Conservation (phyloP, 352 stramenopile species). For the Stramenopiles sp. region DNA sequence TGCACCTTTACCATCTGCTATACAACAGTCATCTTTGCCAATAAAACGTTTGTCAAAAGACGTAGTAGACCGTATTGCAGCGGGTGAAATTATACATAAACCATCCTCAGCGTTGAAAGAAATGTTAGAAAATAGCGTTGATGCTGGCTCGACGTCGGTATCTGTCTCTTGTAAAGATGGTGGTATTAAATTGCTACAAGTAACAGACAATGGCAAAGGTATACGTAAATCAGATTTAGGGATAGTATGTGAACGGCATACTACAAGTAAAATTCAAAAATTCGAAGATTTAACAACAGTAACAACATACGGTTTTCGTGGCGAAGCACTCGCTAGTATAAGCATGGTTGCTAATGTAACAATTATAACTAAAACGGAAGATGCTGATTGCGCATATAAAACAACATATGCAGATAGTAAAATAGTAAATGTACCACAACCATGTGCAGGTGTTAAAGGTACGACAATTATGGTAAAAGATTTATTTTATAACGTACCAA, state of each 20-base stretch:
- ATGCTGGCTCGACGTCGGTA: conserved; percentile 69
- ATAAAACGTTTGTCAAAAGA: conserved; percentile 63
- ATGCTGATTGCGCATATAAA: conserved; percentile 51
- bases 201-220: conserved; percentile 79
- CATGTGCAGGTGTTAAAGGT: neutral
- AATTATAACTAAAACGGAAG: conserved; percentile 55
- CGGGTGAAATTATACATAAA: conserved; percentile 82
- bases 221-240: conserved; percentile 70
- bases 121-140: conserved; percentile 93
- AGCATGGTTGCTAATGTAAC: conserved; percentile 75
- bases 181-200: conserved; percentile 74
- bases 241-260: conserved; percentile 90
- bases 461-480: conserved; percentile 63
- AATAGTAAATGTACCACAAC: too few species aligned
- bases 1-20: too few species aligned
- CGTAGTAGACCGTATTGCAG: conserved; percentile 67
- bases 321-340: conserved; percentile 91
- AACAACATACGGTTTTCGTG: conserved; percentile 90
- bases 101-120: conserved; percentile 85
- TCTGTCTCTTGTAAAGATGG: conserved; percentile 46
- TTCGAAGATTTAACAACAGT: conserved; percentile 86
- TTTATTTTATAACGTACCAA: conserved; percentile 95
- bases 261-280: conserved; percentile 79
- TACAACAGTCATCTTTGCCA: too few species aligned
- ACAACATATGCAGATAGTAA: too few species aligned